Evolutionary conservation across 352 stramenopile genomes (phyloP).

Genomic region (Globisporangium lucens): DNA sequence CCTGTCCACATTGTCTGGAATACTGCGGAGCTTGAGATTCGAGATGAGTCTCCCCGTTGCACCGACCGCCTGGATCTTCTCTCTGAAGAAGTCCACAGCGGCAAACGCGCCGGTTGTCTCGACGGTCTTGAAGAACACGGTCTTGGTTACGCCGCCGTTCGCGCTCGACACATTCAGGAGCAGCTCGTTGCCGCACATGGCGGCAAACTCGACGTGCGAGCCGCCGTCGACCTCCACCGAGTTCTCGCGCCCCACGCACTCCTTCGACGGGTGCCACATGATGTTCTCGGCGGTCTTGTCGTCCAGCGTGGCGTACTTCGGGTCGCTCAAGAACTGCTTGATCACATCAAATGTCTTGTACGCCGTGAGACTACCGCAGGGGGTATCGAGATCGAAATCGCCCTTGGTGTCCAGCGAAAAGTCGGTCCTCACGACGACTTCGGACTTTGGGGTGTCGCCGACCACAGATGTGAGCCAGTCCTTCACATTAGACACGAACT

Average conservation of each 20-base stretch:
- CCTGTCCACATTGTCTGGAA: slow-evolving; percentile 20
- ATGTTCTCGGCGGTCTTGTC: slow-evolving; percentile 16
- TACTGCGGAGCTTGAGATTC: slow-evolving; percentile 20
- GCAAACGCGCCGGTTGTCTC: slow-evolving; percentile 25
- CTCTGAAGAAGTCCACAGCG: slow-evolving; percentile 21
- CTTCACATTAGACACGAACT: slow-evolving; percentile 11
- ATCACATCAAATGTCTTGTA: slow-evolving; percentile 24
- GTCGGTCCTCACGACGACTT: slow-evolving; percentile 13
- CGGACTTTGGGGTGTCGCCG: neutral
- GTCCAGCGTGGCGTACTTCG: slow-evolving; percentile 18
- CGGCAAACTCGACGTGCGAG: slow-evolving; percentile 27
- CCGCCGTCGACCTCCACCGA: slow-evolving; percentile 29
- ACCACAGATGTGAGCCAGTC: slow-evolving; percentile 5
- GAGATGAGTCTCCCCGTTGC: slow-evolving; percentile 16
- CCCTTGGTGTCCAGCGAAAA: slow-evolving; percentile 24
- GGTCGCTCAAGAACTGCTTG: slow-evolving; percentile 21
- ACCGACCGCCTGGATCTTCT: slow-evolving; percentile 15
- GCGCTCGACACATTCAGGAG: slow-evolving; percentile 22
- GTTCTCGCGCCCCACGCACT: slow-evolving; percentile 20
- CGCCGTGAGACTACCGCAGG: slow-evolving; percentile 23
- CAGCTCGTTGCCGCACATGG: slow-evolving; percentile 15
- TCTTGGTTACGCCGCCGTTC: slow-evolving; percentile 22
- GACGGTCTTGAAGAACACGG: slow-evolving; percentile 22
- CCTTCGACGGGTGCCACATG: slow-evolving; percentile 25
- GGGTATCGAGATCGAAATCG: slow-evolving; percentile 11